Conservation (phyloP, 2,329 filamentous ascomycete species). For the Clonostachys sp. region DNA sequence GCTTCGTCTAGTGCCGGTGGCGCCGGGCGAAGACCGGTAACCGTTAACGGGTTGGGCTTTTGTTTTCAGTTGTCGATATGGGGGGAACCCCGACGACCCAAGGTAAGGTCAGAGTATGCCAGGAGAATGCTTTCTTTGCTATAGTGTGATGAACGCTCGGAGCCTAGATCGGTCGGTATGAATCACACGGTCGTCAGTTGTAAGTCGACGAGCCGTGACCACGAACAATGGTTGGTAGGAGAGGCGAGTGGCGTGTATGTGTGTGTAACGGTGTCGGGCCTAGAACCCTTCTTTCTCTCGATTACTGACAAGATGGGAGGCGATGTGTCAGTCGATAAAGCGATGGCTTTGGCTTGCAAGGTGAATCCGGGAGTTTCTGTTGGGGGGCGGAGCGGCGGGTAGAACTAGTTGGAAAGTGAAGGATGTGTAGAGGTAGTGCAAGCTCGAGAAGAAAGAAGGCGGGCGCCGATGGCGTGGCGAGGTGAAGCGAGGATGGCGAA, state of each 20-base stretch:
- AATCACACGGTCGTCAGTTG: background rate
- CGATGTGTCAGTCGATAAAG: background rate
- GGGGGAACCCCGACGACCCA: slow-evolving; percentile 16
- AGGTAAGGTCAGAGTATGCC: slow-evolving; percentile 2
- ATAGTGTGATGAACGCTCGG: background rate
- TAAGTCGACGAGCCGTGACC: background rate
- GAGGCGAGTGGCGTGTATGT: background rate
- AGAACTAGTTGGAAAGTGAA: slow-evolving; percentile 6
- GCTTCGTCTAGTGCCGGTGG: background rate
- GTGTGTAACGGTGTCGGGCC: background rate
- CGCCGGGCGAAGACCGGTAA: slow-evolving; percentile 1
- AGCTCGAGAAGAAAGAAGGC: slow-evolving; percentile 28
- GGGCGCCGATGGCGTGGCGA: slow-evolving; percentile 5
- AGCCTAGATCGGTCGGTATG: background rate
- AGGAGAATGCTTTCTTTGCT: background rate
- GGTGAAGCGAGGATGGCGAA: slow-evolving; percentile 16
- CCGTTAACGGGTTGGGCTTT: background rate
- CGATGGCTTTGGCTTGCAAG: background rate
- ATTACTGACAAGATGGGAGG: background rate
- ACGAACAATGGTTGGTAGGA: background rate
- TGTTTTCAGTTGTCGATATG: slow-evolving; percentile 7
- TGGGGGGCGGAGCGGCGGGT: background rate
- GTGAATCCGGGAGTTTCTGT: background rate
- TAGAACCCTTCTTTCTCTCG: background rate
- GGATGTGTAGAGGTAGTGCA: slow-evolving; percentile 14